Evolutionary conservation across 1,139 yeast species (phyloP), one percentile per base, ranked within the genome.

Genomic region (Nakaseomyces glabratus): DNA sequence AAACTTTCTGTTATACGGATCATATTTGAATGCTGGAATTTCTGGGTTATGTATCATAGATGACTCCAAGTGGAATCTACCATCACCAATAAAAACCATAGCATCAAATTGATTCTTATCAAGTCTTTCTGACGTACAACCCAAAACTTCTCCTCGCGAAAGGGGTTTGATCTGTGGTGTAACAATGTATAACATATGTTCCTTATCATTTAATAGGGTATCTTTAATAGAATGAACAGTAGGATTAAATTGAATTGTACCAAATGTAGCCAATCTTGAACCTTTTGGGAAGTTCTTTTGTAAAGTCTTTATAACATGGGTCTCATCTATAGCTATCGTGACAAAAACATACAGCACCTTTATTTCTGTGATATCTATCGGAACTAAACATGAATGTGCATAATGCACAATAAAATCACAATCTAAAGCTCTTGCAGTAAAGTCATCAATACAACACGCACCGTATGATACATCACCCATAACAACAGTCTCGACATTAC

Each of bases 391-490:
- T 10, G 95, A 86, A 57, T 90, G 99, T 2, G 98, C 99, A 59
- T 90, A 90, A 60, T 93, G 99, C 9, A 90, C 86, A 39, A 90
- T 76, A 48, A 88, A 82, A 55, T 90, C 99, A 60, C 98, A 93
- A 36, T 82, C 95, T 30, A 90, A 62, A 0, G 97, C 78, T 41
- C 88, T 66, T 3, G 99, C 98, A 0, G 98, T 88, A 54, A 70
- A 90, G 55, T 90, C 99, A 56, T 90, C 99, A 35, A 90, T 86
- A 60, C 99, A 90, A 55, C 99, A 90, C 0, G 99, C 99, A 21
- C 99, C 99, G 52, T 90, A 90, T 0, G 96, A 85, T 1, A 90
- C 98, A 58, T 90, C 99, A 2, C 99, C 99, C 98, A 90, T 93
- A 4, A 90, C 93, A 1, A 93, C 68, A 0, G 90, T 82, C 51